Conservation (phyloP, 805 yeast species). For the Suhomyces kilbournensis region DNA sequence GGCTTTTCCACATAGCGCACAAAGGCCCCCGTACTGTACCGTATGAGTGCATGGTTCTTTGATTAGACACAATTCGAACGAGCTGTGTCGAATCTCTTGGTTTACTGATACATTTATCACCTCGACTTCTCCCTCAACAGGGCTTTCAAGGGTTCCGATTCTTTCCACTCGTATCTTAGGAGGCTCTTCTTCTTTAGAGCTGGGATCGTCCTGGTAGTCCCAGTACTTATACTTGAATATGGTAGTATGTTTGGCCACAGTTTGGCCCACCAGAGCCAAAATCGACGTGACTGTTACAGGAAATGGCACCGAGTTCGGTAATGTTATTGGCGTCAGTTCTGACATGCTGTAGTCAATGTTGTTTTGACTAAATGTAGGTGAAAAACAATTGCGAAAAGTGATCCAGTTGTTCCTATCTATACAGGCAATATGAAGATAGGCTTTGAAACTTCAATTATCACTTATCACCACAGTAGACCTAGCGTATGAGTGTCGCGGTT, state of each 20-base stretch:
- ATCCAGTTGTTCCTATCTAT: background rate
- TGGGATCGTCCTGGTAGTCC: conserved; percentile 59
- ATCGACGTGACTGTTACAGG: conserved; percentile 64
- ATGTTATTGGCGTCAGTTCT: conserved; percentile 45
- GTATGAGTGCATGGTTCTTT: conserved; percentile 87
- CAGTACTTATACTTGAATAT: conserved; percentile 63
- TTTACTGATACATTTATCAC: conserved; percentile 51
- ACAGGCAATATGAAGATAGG: background rate
- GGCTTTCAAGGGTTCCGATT: conserved; percentile 77
- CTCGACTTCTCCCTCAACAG: conserved; percentile 68
- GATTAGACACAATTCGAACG: conserved; percentile 49
- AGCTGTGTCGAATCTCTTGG: conserved; percentile 55
- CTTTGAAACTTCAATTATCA: background rate
- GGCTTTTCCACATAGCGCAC: conserved; percentile 87
- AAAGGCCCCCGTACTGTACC: conserved; percentile 90
- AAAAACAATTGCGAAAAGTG: background rate
- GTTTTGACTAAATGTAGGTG: background rate
- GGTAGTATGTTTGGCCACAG: conserved; percentile 50
- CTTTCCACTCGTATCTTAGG: conserved; percentile 58
- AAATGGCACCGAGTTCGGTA: conserved; percentile 64
- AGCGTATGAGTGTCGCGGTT: background rate
- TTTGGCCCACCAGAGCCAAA: conserved; percentile 42
- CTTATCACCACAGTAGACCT: background rate
- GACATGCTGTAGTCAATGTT: conserved; percentile 19
- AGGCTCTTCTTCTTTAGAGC: conserved; percentile 38